Evolutionary conservation across 306 rosid genomes (phyloP), one percentile per base, ranked within the genome.

Genomic region (Cicer chorassanicum): DNA sequence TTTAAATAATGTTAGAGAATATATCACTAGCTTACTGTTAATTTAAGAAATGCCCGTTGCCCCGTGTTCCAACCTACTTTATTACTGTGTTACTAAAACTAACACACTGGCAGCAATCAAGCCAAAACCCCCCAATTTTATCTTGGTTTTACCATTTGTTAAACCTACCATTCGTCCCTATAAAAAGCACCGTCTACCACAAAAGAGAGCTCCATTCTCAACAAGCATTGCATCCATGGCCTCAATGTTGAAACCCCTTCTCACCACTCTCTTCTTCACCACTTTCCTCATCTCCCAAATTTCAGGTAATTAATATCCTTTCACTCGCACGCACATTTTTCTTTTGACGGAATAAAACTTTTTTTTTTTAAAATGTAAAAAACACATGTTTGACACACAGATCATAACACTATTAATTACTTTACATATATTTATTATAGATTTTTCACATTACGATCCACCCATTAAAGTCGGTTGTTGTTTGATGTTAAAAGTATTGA

Each of bases 401-500:
- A 1, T 21, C 2, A 21, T 21, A 21, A 1, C 24, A 21, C 24
- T 24, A 24, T 24, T 24, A 24, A 24, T 24, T 24, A 24, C 0
- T 24, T 24, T 2, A 24, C 4, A 2, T 24, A 24, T 21, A 21
- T 21, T 24, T 24, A 24, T 24, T 24, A 24, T 21, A 21, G 0
- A 21, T 21, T 21, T 21, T 6, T n/a, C 57, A 6, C 57, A 51
- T 50, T 14, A 15, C 14, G 13, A 9, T 8, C 50, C 50, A 45
- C 50, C 43, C 43, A 46, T 3, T 8, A 10, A 54, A 34, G 3
- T 21, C 0, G 1, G 46, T 1, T 39, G 7, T 54, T 76, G 38
- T 7, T 3, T 48, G 38, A 6, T 64, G 4, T 16, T 1, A 60
- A 46, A 82, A 84, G 89, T 67, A 29, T 1, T n/a, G 5, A 70